Evolutionary conservation across 148 eudicot genomes (phyloP).

Genomic region (Rhododendron molle): DNA sequence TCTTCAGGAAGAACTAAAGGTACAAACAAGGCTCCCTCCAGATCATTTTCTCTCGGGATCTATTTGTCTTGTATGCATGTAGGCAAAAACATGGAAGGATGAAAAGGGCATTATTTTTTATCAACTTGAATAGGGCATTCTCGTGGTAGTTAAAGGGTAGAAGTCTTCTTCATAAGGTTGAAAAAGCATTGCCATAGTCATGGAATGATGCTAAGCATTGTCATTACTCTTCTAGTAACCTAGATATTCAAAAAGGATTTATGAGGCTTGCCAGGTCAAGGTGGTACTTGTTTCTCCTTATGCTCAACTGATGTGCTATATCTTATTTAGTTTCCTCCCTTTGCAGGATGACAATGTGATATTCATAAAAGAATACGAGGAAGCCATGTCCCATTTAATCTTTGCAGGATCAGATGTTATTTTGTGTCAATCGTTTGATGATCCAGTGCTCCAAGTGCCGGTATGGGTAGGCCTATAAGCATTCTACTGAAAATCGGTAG

Average conservation of each 20-base stretch:
- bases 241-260: neutral
- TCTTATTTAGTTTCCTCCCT: neutral
- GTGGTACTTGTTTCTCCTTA: constrained; percentile 4
- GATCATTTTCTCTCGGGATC: neutral
- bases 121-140: too few species aligned
- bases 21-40: constrained; percentile 16
- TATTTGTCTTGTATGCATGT: neutral
- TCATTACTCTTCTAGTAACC: neutral
- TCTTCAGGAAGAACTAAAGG: constrained; percentile 49
- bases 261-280: neutral
- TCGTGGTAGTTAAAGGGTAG: neutral
- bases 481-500: neutral
- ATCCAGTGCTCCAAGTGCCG: constrained; percentile 53
- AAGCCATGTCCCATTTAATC: constrained; percentile 46
- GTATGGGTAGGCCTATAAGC: constrained; percentile 28
- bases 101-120: neutral
- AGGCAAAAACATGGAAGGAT: neutral
- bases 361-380: constrained; percentile 47
- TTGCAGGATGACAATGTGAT: constrained; percentile 47
- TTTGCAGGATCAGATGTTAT: constrained; percentile 62
- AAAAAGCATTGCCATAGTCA: neutral
- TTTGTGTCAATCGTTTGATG: constrained; percentile 52
- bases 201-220: neutral
- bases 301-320: neutral
- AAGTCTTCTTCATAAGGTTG: neutral